These are phyloP conservation scores for Suhomyces bokatorum DNA, from an alignment of 1,139 yeast genomes.

Conservation along the genomic window DNA sequence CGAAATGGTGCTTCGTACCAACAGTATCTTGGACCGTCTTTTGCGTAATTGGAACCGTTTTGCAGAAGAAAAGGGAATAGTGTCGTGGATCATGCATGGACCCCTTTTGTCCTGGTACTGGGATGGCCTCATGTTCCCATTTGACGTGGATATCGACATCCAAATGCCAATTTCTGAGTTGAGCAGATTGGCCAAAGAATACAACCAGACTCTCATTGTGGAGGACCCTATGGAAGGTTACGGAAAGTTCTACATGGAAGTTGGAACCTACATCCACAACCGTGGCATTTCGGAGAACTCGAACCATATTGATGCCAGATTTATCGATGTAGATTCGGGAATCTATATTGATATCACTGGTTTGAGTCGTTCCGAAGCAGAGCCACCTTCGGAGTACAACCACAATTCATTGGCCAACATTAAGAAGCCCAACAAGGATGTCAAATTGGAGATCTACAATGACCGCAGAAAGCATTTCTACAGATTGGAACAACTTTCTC, in stretches of 20 bases:
- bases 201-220: conserved; percentile 24
- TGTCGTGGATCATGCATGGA: conserved; percentile 26
- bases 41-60: conserved; percentile 37
- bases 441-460: conserved; percentile 19
- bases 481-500: conserved; percentile 23
- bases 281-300: conserved; percentile 22
- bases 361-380: conserved; percentile 20
- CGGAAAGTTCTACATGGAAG: conserved; percentile 28
- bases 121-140: conserved; percentile 26
- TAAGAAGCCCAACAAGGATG: conserved; percentile 16
- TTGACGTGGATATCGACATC: conserved; percentile 23
- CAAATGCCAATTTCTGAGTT: conserved; percentile 25
- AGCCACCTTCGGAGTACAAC: conserved; percentile 13
- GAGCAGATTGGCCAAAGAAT: conserved; percentile 16
- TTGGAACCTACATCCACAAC: conserved; percentile 27
- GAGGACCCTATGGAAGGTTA: conserved; percentile 29
- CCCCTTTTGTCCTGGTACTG: conserved; percentile 26
- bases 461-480: conserved; percentile 28
- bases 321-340: conserved; percentile 30
- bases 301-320: conserved; percentile 31
- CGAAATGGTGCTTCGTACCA: conserved; percentile 19
- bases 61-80: conserved; percentile 37
- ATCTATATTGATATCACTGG: conserved; percentile 31
- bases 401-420: conserved; percentile 16
- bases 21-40: conserved; percentile 32